Conservation (phyloP, 2,329 filamentous ascomycete genomes). For the Clarireedia paspali region DNA sequence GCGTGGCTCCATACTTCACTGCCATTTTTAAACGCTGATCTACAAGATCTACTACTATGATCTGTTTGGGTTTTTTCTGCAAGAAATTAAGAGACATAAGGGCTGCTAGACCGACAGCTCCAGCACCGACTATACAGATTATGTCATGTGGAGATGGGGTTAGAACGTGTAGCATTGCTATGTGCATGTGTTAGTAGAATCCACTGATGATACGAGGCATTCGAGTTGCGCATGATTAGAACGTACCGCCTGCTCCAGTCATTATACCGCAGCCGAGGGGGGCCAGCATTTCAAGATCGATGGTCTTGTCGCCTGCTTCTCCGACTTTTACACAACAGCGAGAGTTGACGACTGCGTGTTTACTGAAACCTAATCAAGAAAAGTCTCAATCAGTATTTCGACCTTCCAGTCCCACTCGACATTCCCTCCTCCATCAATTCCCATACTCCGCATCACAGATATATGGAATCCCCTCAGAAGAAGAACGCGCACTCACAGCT, state of each 20-base stretch:
- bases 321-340: constrained; percentile 23
- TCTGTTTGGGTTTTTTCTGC: constrained; percentile 12
- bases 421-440: no score
- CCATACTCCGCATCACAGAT: no score
- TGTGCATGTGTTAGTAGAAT: neutral
- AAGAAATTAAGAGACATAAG: constrained; percentile 32
- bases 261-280: constrained; percentile 37
- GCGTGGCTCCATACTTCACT: constrained; percentile 34
- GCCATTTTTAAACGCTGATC: constrained; percentile 36
- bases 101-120: constrained; percentile 35
- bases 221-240: neutral
- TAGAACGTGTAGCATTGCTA: constrained; percentile 32
- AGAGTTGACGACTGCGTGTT: constrained; percentile 22
- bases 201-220: no score
- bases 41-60: constrained; percentile 41
- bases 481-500: constrained; percentile 8
- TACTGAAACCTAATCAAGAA: constrained; percentile 19
- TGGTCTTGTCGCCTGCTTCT: constrained; percentile 6
- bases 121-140: constrained; percentile 33
- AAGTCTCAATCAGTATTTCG: no score
- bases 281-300: constrained; percentile 29
- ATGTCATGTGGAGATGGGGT: constrained; percentile 23
- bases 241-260: constrained; percentile 34
- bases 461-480: no score
- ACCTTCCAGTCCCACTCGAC: no score